Evolutionary conservation across 116 monocot species (phyloP).

Genomic region (Posidonia oceanica): DNA sequence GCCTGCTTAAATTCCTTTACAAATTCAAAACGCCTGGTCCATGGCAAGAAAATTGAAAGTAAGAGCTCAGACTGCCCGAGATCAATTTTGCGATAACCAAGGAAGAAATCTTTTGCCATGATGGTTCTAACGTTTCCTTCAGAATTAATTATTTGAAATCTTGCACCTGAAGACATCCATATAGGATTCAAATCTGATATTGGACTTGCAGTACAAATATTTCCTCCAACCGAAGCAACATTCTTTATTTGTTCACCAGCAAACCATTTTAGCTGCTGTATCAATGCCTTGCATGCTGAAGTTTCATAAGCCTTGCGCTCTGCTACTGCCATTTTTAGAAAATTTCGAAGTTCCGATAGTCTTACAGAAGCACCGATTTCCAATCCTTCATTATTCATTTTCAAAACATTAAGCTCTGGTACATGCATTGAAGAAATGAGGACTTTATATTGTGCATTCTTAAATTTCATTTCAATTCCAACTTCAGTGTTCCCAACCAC

Average conservation of each 20-base stretch:
- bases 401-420: conserved; percentile 65
- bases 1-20: conserved; percentile 98
- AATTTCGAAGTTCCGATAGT: conserved; percentile 57
- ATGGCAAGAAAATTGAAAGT: conserved; percentile 71
- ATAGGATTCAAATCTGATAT: conserved; percentile 99
- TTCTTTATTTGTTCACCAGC: conserved; percentile 96
- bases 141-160: conserved; percentile 48
- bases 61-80: conserved; percentile 56
- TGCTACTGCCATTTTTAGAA: conserved; percentile 37
- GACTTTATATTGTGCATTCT: conserved; percentile 58
- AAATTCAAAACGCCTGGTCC: conserved; percentile 76
- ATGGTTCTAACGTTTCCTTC: conserved; percentile 47
- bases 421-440: conserved; percentile 65
- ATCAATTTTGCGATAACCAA: conserved; percentile 91
- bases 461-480: conserved; percentile 89
- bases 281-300: conserved; percentile 78
- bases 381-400: conserved; percentile 50
- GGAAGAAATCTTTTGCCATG: conserved; percentile 68
- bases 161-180: conserved; percentile 85
- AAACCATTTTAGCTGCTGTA: conserved; percentile 91
- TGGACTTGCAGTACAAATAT: conserved; percentile 98
- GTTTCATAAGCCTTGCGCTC: conserved; percentile 47
- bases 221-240: conserved; percentile 96
- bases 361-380: conserved; percentile 90
- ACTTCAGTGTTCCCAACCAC: conserved; percentile 91